These are phyloP conservation scores for Monoraphidium neglectum DNA, from an alignment of 139 green algal genomes.

Conservation along the genomic window DNA sequence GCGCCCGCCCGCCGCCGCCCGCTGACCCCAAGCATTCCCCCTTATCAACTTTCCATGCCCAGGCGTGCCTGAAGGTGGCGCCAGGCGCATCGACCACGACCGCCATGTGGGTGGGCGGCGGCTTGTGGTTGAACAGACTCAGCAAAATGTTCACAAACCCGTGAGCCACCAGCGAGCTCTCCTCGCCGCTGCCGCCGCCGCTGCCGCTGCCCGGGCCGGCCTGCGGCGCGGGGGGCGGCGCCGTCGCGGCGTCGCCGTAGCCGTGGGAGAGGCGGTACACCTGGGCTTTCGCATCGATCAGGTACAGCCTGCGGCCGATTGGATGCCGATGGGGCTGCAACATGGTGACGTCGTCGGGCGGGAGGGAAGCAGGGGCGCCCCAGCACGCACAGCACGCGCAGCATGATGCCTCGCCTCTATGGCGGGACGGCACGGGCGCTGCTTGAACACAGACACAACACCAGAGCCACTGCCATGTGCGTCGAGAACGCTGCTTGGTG, in stretches of 20 bases:
- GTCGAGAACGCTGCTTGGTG: too few relatives aligned
- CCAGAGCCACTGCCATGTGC: too few relatives aligned
- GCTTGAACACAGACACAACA: too few relatives aligned
- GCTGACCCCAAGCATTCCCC: background rate
- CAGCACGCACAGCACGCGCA: too few relatives aligned
- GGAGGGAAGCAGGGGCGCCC: too few relatives aligned
- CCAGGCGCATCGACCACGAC: conserved; percentile 67
- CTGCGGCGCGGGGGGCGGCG: background rate
- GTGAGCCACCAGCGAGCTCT: background rate
- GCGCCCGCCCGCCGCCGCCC: background rate
- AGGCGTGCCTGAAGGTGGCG: conserved; percentile 57
- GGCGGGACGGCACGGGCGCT: too few relatives aligned
- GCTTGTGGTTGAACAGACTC: conserved; percentile 46
- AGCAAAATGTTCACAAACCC: conserved; percentile 25
- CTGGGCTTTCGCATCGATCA: conserved; percentile 13
- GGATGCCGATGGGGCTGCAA: too few relatives aligned
- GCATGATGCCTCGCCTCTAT: too few relatives aligned
- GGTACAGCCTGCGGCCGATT: conserved; percentile 15
- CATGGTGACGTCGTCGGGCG: too few relatives aligned
- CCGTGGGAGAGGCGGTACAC: conserved; percentile 1
- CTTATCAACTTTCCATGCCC: background rate
- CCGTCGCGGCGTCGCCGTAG: background rate
- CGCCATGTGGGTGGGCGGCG: conserved; percentile 64
- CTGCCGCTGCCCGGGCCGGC: background rate
- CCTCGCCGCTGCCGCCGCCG: too few relatives aligned